phyloP scores from a whole-genome alignment of 805 yeast genomes.

The Metschnikowia drakensbergensis region DNA sequence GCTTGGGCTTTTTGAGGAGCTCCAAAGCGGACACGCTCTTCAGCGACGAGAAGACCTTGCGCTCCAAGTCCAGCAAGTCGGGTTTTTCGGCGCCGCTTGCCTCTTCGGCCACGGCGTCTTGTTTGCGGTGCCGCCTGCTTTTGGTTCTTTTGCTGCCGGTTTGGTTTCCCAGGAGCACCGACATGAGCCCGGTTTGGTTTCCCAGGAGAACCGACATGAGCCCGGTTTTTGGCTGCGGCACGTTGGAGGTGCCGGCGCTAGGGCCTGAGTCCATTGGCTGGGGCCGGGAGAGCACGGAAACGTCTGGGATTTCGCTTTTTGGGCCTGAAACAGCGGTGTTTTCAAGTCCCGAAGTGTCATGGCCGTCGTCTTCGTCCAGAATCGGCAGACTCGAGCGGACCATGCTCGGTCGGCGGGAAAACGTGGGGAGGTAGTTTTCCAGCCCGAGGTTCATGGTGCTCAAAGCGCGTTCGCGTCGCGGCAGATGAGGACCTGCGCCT shows the following conservation, averaged over 20 bases:
- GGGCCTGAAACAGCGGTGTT: background rate
- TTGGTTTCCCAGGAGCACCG: conserved; percentile 17
- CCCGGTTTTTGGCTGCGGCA: background rate
- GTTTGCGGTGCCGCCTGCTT: background rate
- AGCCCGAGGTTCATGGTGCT: conserved; percentile 4
- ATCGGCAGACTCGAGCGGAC: background rate
- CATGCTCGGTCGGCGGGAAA: background rate
- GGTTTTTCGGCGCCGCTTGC: background rate
- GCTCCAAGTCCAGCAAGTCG: conserved; percentile 9
- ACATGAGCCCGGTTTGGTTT: conserved; percentile 14
- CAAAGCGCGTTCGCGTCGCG: conserved; percentile 4
- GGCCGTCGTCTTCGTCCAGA: background rate
- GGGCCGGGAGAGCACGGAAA: too few species aligned
- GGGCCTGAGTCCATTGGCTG: too few species aligned
- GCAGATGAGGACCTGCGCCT: background rate
- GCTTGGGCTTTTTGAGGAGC: conserved; percentile 8
- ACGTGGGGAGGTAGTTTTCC: conserved; percentile 4
- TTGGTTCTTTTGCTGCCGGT: conserved; percentile 5
- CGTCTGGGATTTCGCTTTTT: background rate
- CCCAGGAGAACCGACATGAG: conserved; percentile 19
- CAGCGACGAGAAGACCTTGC: conserved; percentile 9
- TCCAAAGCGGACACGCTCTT: conserved; percentile 11
- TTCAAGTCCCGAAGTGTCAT: too few species aligned
- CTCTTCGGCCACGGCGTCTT: background rate
- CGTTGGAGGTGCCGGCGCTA: too few species aligned